Evolutionary conservation across 495 filamentous ascomycete genomes (phyloP).

Genomic region (Tuber umbilicatum): DNA sequence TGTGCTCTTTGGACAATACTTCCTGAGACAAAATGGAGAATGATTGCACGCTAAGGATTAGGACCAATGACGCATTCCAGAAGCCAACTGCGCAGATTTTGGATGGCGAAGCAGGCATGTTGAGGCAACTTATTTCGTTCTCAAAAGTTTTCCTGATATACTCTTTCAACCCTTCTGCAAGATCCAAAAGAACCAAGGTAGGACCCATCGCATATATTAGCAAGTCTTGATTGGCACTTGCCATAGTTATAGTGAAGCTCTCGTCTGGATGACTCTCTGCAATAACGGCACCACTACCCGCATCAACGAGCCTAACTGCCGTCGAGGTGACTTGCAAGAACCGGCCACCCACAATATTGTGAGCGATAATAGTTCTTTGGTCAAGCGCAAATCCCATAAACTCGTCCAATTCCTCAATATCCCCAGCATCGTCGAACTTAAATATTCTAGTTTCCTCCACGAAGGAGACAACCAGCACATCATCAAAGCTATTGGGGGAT

Average conservation of each 20-base stretch:
- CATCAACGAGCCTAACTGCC: conserved; percentile 57
- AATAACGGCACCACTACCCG: conserved; percentile 60
- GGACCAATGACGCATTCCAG: conserved; percentile 69
- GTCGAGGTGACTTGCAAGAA: conserved; percentile 73
- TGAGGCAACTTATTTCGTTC: conserved; percentile 73
- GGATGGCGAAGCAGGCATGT: conserved; percentile 50
- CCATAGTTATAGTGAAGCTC: conserved; percentile 62
- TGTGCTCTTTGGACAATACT: conserved; percentile 50
- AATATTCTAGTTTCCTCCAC: conserved; percentile 80
- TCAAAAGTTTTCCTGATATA: conserved; percentile 54
- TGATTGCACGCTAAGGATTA: conserved; percentile 58
- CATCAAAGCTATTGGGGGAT: conserved; percentile 44
- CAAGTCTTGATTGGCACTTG: conserved; percentile 61
- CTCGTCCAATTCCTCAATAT: conserved; percentile 74
- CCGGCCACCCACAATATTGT: conserved; percentile 55
- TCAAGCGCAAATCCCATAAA: conserved; percentile 64
- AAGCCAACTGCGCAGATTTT: conserved; percentile 70
- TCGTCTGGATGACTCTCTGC: conserved; percentile 58
- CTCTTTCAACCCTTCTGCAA: conserved; percentile 54
- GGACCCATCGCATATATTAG: conserved; percentile 69
- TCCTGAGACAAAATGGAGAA: conserved; percentile 60
- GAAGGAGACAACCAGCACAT: conserved; percentile 74
- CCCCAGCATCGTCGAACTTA: conserved; percentile 63
- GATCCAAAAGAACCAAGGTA: conserved; percentile 58
- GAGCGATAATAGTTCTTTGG: conserved; percentile 65